Evolutionary conservation across 108 stramenopile species (phyloP).

Genomic region (Schizochytrium sp.): DNA sequence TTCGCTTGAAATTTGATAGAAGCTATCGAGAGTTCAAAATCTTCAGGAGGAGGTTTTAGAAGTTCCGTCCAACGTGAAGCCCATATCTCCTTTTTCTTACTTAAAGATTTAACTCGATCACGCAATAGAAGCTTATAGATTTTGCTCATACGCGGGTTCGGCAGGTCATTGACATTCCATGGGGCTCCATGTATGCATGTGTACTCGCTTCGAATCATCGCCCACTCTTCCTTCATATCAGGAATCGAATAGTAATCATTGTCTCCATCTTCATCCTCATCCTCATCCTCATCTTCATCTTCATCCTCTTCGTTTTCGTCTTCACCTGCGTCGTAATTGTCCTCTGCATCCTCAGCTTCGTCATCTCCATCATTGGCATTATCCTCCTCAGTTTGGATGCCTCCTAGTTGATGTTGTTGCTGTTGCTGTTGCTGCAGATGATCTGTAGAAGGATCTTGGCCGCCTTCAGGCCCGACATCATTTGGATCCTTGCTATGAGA

Average conservation of each 20-base stretch:
- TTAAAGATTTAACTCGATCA: not conserved
- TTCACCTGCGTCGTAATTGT: not conserved
- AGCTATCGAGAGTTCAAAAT: not conserved
- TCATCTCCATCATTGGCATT: not conserved
- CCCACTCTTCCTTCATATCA: conserved; percentile 13
- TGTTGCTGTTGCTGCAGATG: too few relatives aligned
- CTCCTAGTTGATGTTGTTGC: not conserved
- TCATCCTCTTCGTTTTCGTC: not conserved
- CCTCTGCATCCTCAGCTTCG: not conserved
- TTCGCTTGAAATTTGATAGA: not conserved
- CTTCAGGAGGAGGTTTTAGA: conserved; percentile 18
- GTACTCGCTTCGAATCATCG: not conserved
- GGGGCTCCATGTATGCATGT: conserved; percentile 50
- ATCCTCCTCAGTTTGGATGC: not conserved
- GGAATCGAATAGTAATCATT: not conserved
- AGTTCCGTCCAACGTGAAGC: conserved; percentile 8
- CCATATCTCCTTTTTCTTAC: not conserved
- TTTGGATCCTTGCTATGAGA: too few relatives aligned
- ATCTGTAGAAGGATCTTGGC: too few relatives aligned
- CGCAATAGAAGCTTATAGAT: not conserved
- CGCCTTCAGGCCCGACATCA: too few relatives aligned
- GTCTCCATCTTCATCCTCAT: not conserved
- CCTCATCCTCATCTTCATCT: conserved; percentile 29
- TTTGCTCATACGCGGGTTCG: conserved; percentile 11
- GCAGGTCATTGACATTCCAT: not conserved